phyloP scores from a whole-genome alignment of 257 asterid genomes.

The Nicotiana sylvestris region DNA sequence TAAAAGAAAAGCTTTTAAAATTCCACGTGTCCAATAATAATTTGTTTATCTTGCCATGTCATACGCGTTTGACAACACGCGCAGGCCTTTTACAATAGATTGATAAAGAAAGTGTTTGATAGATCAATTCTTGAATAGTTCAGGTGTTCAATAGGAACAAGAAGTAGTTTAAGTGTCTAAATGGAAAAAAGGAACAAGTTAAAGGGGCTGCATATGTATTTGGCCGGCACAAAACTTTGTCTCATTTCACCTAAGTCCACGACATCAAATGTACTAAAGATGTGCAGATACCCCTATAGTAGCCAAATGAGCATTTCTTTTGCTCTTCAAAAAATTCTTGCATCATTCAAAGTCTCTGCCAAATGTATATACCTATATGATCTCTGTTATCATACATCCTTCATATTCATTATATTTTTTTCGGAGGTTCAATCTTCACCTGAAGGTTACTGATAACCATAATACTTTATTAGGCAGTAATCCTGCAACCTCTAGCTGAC shows the following conservation, averaged over 20 bases:
- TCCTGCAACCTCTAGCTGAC: constrained; percentile 89
- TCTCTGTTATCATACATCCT: neutral
- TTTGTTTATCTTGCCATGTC: too few relatives aligned
- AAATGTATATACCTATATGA: neutral
- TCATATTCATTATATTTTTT: neutral
- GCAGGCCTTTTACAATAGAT: too few relatives aligned
- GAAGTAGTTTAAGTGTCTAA: too few relatives aligned
- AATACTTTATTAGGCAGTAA: constrained; percentile 58
- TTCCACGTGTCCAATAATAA: too few relatives aligned
- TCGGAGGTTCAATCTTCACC: neutral
- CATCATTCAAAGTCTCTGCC: neutral
- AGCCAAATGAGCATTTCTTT: neutral
- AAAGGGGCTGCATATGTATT: too few relatives aligned
- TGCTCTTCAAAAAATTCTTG: neutral
- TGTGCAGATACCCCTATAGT: neutral
- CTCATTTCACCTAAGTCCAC: neutral
- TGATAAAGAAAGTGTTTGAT: too few relatives aligned
- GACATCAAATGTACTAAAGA: neutral
- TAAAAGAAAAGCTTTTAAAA: too few relatives aligned
- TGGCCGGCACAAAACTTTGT: neutral
- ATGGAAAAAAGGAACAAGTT: too few relatives aligned
- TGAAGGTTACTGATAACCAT: constrained; percentile 12
- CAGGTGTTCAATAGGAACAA: too few relatives aligned
- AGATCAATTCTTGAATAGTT: too few relatives aligned
- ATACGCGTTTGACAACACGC: too few relatives aligned